phyloP scores from a whole-genome alignment of 768 basidiomycete species.

The Hygrocybe punicea region DNA sequence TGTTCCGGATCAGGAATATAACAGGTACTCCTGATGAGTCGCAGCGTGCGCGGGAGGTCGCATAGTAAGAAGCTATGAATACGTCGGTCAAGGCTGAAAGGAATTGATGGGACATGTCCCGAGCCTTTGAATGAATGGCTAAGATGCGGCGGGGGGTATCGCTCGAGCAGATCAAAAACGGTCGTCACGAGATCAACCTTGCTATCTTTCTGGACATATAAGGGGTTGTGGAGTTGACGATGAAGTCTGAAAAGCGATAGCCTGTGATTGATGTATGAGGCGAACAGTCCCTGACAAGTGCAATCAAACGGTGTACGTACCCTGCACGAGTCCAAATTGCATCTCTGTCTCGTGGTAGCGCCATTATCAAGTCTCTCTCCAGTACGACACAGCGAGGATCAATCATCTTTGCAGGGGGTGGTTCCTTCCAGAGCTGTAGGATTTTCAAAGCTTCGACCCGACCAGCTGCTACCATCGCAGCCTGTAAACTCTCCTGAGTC shows the following conservation, averaged over 20 bases:
- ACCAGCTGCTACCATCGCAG: neutral
- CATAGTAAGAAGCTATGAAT: constrained; percentile 11
- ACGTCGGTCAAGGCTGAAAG: constrained; percentile 8
- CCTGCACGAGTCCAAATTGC: constrained; percentile 13
- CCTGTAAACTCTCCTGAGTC: constrained; percentile 10
- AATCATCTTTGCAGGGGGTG: neutral
- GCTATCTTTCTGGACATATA: constrained; percentile 12
- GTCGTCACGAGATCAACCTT: constrained; percentile 14
- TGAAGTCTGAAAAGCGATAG: constrained; percentile 12
- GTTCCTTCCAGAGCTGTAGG: neutral
- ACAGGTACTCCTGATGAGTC: constrained; percentile 13
- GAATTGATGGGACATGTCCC: constrained; percentile 8
- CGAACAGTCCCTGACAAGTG: neutral
- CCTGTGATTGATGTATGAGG: constrained; percentile 4
- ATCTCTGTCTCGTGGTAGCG: constrained; percentile 12
- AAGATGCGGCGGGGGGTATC: constrained; percentile 8
- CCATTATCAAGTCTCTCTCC: constrained; percentile 11
- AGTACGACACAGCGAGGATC: constrained; percentile 10
- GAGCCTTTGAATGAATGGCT: neutral
- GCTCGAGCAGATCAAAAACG: constrained; percentile 14
- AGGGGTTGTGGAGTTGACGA: constrained; percentile 12
- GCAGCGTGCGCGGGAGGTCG: constrained; percentile 14
- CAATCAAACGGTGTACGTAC: constrained; percentile 5
- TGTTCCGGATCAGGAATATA: constrained; percentile 4
- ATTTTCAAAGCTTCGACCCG: constrained; percentile 3